phyloP scores from a whole-genome alignment of 2,329 filamentous ascomycete species.

The Colletotrichum horii region DNA sequence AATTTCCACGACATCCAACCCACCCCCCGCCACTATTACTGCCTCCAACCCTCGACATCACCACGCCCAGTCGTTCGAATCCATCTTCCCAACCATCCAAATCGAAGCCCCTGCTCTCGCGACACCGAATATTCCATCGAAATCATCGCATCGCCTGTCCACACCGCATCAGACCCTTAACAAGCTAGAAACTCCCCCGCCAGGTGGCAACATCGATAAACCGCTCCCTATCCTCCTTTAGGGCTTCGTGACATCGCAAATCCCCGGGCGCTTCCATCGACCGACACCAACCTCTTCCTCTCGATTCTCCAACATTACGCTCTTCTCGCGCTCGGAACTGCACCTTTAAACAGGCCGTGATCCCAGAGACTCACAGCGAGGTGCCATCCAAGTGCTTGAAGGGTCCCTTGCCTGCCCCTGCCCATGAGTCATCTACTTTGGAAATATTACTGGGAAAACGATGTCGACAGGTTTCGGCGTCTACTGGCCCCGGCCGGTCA shows the following conservation, averaged over 20 bases:
- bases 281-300: constrained; percentile 9
- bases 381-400: constrained; percentile 66
- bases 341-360: constrained; percentile 94
- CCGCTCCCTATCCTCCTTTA: neutral
- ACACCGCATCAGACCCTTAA: neutral
- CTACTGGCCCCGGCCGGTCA: constrained; percentile 77
- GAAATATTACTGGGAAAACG: constrained; percentile 96
- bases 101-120: neutral
- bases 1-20: neutral
- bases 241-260: neutral
- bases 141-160: neutral
- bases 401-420: constrained; percentile 39
- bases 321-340: constrained; percentile 42
- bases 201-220: constrained; percentile 18
- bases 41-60: neutral
- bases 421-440: constrained; percentile 97
- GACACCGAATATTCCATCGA: neutral
- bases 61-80: neutral
- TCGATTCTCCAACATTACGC: constrained; percentile 6
- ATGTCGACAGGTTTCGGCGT: constrained; percentile 93
- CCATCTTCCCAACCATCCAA: neutral
- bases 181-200: neutral
- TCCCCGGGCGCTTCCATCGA: neutral
- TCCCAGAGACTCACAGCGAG: constrained; percentile 88
- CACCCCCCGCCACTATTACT: neutral